Evolutionary conservation across 176 grass and related monocot genomes (phyloP).

Genomic region (Eleusine indica): DNA sequence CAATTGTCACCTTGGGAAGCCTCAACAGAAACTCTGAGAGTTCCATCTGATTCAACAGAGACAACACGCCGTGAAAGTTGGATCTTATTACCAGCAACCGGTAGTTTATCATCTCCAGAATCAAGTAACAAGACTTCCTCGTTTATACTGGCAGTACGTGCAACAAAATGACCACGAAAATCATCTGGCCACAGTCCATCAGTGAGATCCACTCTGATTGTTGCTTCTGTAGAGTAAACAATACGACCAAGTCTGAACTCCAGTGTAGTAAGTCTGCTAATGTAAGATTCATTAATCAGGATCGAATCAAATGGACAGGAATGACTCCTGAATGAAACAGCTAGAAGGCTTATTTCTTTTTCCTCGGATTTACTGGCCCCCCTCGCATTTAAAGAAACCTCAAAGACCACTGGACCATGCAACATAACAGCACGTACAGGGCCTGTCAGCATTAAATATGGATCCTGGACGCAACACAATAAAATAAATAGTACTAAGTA

Average conservation of each 20-base stretch:
- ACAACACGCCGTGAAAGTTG: no score
- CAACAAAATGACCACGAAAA: no score
- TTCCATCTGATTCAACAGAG: no score
- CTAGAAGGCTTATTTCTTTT: not conserved
- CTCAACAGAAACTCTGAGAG: no score
- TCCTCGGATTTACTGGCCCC: not conserved
- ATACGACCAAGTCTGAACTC: conserved; percentile 17
- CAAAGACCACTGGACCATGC: not conserved
- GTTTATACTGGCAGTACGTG: no score
- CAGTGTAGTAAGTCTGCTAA: conserved; percentile 12
- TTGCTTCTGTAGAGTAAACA: conserved; percentile 14
- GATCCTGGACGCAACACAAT: conserved; percentile 19
- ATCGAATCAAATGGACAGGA: not conserved
- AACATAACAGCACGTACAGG: not conserved
- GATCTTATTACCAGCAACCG: no score
- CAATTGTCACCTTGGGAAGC: no score
- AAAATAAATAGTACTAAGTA: not conserved
- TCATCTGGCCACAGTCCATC: no score
- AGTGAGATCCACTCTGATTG: not conserved
- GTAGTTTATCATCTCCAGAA: no score
- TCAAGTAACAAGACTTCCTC: no score
- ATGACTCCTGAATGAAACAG: not conserved
- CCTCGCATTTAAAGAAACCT: not conserved
- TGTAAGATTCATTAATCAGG: not conserved
- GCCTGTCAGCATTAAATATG: conserved; percentile 8